These are phyloP conservation scores for Thelonectria olida DNA, from an alignment of 2,329 filamentous ascomycete species.

Conservation along the genomic window DNA sequence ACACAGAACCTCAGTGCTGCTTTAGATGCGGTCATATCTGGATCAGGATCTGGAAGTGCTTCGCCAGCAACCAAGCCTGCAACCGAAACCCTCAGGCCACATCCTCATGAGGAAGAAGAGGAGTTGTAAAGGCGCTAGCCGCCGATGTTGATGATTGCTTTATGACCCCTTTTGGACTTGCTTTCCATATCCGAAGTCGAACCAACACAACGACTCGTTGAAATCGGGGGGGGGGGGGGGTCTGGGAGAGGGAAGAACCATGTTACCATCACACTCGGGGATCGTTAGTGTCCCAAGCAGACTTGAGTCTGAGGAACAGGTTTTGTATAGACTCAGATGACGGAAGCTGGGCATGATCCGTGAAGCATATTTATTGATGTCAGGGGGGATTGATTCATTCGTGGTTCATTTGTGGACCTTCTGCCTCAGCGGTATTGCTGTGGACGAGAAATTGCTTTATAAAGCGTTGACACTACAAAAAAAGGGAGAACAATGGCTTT, in stretches of 20 bases:
- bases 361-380: neutral
- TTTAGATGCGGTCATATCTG: slow-evolving; percentile 43
- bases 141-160: slow-evolving; percentile 2
- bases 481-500: slow-evolving; percentile 26
- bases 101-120: slow-evolving; percentile 51
- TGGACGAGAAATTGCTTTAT: slow-evolving; percentile 12
- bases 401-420: slow-evolving; percentile 4
- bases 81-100: slow-evolving; percentile 34
- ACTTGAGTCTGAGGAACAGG: slow-evolving; percentile 23
- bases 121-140: slow-evolving; percentile 45
- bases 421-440: slow-evolving; percentile 13
- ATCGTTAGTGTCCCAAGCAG: slow-evolving; percentile 21
- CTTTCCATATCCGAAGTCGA: neutral
- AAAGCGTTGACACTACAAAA: slow-evolving; percentile 19
- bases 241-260: neutral
- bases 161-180: neutral
- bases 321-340: slow-evolving; percentile 30
- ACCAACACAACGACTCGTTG: neutral
- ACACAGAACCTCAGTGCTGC: slow-evolving; percentile 49
- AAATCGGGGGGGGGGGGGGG: neutral
- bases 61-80: slow-evolving; percentile 33
- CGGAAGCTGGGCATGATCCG: slow-evolving; percentile 12
- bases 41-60: no score
- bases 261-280: neutral
- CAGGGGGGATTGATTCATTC: neutral